Evolutionary conservation across 2,329 filamentous ascomycete genomes (phyloP), one percentile per base, ranked within the genome.

Genomic region (Penicillium sp.): DNA sequence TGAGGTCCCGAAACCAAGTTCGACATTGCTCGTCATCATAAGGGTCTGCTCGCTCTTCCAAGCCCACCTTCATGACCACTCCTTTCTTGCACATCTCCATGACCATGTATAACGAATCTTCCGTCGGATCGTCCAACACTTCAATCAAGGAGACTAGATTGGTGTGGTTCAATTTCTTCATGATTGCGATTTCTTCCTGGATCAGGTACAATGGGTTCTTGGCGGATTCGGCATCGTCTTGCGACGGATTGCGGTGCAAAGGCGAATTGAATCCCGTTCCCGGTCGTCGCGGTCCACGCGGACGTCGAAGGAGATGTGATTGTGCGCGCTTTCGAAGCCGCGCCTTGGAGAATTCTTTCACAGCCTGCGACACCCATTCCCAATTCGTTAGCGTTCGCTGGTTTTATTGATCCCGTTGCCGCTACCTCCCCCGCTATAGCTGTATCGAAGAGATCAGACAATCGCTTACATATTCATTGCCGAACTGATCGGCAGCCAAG

Each of bases 31-130:
- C 89, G 53, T 86, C 81, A 27, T 82, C 77, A 66, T 96, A 96
- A 0, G 93, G 90, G 52, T 86, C 82, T 13, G 89, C 87, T 48
- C 79, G 76, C 60, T 95, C 85, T 50, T 87, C 86, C n/a, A 97
- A 73, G 3, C 88, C 89, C 47, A 98, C 88, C 62, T 90, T 91
- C 90, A 97, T 97, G 44, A 96, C 82, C 24, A 96, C 91, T 1
- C 93, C 93, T 67, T 96, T 96, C 64, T 95, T 93, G 74, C 93
- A 98, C 88, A 96, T 95, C 68, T 98, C 93, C 68, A 98, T 79
- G 24, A 98, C 93, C 88, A 98, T 97, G 72, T 96, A 98, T 9
- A 98, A 73, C 3, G 90, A 95, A 68, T 98, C 93, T 64, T 96
- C 90, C 41, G 91, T 85, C 0, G 93, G 91, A 64, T 97, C 93